These are phyloP conservation scores for Paramecium sonneborni DNA, from an alignment of 73 alveolate genomes.

Conservation along the genomic window DNA sequence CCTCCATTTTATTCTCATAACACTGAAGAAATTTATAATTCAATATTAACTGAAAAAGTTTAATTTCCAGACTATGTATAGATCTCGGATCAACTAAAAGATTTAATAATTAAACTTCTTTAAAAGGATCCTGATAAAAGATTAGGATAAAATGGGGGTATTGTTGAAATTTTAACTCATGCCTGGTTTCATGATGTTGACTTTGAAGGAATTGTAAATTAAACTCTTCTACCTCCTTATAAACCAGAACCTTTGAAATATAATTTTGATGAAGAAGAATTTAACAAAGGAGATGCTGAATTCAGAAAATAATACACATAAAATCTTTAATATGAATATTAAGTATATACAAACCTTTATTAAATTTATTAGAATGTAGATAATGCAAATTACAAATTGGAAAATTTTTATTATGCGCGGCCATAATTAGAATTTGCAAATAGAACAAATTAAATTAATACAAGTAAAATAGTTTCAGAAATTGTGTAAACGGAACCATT, in stretches of 20 bases:
- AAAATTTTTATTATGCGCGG: neutral
- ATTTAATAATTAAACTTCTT: constrained; percentile 74
- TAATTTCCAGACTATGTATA: constrained; percentile 61
- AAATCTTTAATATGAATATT: neutral
- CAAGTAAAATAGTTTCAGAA: neutral
- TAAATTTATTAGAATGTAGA: neutral
- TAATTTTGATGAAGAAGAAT: constrained; percentile 69
- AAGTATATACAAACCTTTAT: neutral
- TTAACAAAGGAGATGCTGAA: constrained; percentile 65
- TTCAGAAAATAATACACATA: constrained; percentile 48
- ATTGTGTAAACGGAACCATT: neutral
- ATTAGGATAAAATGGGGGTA: constrained; percentile 77
- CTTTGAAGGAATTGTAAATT: constrained; percentile 54
- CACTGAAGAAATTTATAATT: constrained; percentile 59
- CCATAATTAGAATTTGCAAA: neutral
- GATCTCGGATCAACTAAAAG: constrained; percentile 68
- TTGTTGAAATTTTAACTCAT: constrained; percentile 65
- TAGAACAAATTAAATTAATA: neutral
- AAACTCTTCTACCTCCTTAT: constrained; percentile 48
- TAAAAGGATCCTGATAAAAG: constrained; percentile 86
- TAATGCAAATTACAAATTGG: neutral
- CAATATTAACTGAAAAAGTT: constrained; percentile 59
- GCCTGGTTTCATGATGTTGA: constrained; percentile 65
- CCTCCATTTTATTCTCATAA: constrained; percentile 73
- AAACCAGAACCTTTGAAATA: constrained; percentile 59